These are phyloP conservation scores for Lyophyllum shimeji DNA, from an alignment of 768 basidiomycete species.

Conservation along the genomic window DNA sequence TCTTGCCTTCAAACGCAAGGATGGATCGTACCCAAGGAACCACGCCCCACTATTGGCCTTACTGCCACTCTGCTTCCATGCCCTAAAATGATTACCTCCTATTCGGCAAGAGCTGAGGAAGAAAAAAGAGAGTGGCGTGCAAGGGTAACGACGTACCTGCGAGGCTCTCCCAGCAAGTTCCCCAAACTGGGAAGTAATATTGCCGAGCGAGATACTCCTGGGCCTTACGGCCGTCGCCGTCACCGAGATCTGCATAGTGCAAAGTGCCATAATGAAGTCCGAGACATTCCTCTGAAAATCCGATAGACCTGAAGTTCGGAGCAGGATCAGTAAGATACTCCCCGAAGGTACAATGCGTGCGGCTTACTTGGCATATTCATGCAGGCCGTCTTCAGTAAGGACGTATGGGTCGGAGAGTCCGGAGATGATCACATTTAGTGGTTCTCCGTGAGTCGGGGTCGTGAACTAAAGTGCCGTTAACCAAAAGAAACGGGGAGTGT, in stretches of 20 bases:
- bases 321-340: neutral
- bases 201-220: constrained; percentile 79
- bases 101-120: constrained; percentile 2
- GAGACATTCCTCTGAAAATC: constrained; percentile 80
- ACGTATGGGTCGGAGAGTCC: constrained; percentile 77
- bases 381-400: constrained; percentile 72
- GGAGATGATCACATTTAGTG: constrained; percentile 82
- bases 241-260: constrained; percentile 82
- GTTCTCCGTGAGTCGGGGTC: constrained; percentile 67
- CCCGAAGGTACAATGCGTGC: neutral
- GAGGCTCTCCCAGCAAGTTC: constrained; percentile 88
- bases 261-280: constrained; percentile 74
- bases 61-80: constrained; percentile 87
- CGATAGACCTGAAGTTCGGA: constrained; percentile 56
- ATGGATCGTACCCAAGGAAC: constrained; percentile 70
- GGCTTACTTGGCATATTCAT: constrained; percentile 65
- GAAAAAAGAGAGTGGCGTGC: constrained; percentile 1
- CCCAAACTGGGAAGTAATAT: constrained; percentile 73
- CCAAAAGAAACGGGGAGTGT: neutral
- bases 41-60: constrained; percentile 72
- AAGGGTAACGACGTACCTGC: constrained; percentile 40
- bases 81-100: constrained; percentile 89
- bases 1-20: neutral
- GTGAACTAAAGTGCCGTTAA: constrained; percentile 50
- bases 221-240: constrained; percentile 68